Base-by-base conservation (phyloP, 768 basidiomycete species). In the Paxillus rubicundulus region DNA sequence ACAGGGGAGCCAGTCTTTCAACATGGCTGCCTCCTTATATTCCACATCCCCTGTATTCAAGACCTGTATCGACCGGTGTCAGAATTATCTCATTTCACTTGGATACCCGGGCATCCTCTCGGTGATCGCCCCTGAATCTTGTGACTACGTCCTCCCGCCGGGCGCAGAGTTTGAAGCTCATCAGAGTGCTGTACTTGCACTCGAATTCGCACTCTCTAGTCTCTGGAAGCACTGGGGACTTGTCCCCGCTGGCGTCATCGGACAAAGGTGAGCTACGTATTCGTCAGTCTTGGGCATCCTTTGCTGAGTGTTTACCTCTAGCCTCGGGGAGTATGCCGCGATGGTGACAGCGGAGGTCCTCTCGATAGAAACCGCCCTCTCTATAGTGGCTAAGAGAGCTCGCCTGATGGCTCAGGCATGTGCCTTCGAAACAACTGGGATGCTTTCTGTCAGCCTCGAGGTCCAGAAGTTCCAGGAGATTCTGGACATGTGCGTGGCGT, bases 241-340 rank as follows among this genome's bases (percentile, higher is more conserved):
- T 12, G 56, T 59, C 18, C 87, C 87, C 4, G 58, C 69, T n/a
- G 82, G 76, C 0, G 81, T 87, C 13, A 74, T 84, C 16, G 87
- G 88, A 3, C 87, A 89, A 59, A 90, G 88, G 88, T 88, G 45
- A 51, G 75, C 62, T 34, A 9, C 39, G 10, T 21, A 1, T 8
- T 55, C 45, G 40, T 47, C 17, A 21, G 17, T 17, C 1, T 33
- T 33, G 24, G 21, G 12, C 10, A 6, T 16, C 21, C 3, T 10
- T 16, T 33, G 1, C 54, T 40, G 12, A 67, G 7, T 3, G 5
- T n/a, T 10, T 49, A 28, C 32, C 41, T 39, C 38, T 53, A 90
- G 88, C 65, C 74, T 90, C 16, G 88, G 88, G 37, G 88, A 90
- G 71, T 89, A 87, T 49, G 82, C 82, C 8, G 87, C 85, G 9